A percentile compares a stretch with the other conserved stretches of the same genome.
Conservation (phyloP, 768 basidiomycete species). For the Scleroderma citrinum region DNA sequence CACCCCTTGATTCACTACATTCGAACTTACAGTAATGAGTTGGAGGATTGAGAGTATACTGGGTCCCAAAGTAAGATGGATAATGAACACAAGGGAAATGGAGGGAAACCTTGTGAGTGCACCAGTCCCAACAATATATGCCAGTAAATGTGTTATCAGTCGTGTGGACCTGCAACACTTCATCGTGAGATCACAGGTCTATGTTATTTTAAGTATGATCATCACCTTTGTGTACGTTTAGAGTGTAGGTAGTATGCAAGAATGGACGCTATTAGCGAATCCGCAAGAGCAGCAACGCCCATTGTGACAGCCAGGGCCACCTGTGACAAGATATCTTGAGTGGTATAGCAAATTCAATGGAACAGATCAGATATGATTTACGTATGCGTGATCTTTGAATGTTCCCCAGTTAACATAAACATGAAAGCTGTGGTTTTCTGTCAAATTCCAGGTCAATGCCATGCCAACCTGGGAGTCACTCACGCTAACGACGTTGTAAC, state of each 20-base stretch:
- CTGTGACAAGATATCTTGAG: background rate
- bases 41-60: background rate
- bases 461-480: background rate
- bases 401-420: background rate
- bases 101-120: conserved; percentile 6
- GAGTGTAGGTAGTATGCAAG: background rate
- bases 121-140: conserved; percentile 8
- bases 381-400: background rate
- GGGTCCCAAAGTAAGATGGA: background rate
- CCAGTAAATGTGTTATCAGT: conserved; percentile 5
- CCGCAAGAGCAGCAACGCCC: background rate
- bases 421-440: background rate
- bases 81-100: background rate
- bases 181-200: background rate
- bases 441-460: background rate
- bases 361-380: background rate
- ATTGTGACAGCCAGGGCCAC: background rate
- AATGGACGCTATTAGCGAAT: background rate
- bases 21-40: background rate
- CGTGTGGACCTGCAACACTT: conserved; percentile 1
- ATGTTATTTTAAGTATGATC: background rate
- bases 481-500: background rate
- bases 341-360: background rate
- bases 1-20: too few relatives aligned
- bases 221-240: background rate